Percentiles rank a stretch among this genome's conserved stretches.
Conservation (phyloP, 805 yeast species). For the Kurtzmaniella cleridarum region DNA sequence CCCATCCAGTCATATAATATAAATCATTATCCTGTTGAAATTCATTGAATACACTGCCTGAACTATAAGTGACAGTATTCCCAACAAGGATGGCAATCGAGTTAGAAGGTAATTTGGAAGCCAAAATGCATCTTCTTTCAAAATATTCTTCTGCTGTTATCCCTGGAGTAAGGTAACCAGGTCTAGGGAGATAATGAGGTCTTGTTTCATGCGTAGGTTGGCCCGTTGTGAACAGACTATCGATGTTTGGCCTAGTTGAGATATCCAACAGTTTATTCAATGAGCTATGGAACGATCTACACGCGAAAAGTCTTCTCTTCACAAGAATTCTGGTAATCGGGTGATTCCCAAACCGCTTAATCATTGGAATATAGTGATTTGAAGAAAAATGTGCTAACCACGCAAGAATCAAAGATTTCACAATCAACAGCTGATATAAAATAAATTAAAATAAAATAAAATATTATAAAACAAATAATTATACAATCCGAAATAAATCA, state of each 20-base stretch:
- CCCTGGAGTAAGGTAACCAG: constrained; percentile 86
- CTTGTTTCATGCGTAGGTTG: constrained; percentile 87
- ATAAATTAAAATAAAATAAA: no score
- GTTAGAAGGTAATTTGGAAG: constrained; percentile 50
- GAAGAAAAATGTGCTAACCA: no score
- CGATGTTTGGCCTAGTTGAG: constrained; percentile 19
- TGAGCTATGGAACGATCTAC: not conserved
- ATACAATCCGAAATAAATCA: no score
- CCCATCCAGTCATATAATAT: constrained; percentile 85
- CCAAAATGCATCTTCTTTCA: constrained; percentile 58
- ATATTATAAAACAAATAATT: no score
- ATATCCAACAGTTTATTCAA: not conserved
- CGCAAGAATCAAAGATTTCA: no score
- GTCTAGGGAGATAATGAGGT: constrained; percentile 59
- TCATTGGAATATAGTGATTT: no score
- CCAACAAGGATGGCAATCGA: constrained; percentile 77
- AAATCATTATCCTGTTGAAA: constrained; percentile 91
- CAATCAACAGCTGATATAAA: no score
- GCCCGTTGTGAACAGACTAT: constrained; percentile 49
- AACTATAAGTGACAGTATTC: constrained; percentile 64
- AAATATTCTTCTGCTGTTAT: constrained; percentile 80
- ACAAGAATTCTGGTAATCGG: no score
- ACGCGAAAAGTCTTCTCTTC: no score
- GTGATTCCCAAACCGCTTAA: no score
- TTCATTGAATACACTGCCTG: constrained; percentile 87